These are phyloP conservation scores for Colletotrichum musicola DNA, from an alignment of 2,329 filamentous ascomycete genomes.

Conservation along the genomic window DNA sequence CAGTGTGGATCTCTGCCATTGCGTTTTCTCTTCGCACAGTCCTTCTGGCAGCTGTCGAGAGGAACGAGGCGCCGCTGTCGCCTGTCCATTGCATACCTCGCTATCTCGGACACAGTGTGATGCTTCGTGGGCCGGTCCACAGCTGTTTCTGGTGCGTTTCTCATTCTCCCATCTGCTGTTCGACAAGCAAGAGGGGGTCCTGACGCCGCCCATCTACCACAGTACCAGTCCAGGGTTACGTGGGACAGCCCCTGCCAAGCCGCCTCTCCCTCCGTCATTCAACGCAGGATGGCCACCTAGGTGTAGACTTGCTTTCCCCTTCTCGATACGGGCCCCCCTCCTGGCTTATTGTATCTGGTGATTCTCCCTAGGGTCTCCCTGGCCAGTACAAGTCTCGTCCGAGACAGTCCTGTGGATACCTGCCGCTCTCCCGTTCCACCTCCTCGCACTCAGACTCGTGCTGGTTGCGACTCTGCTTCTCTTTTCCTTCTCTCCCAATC, in stretches of 20 bases:
- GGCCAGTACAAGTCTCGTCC: constrained; percentile 34
- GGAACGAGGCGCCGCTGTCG: neutral
- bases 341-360: constrained; percentile 27
- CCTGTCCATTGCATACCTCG: neutral
- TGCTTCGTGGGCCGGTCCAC: constrained; percentile 13
- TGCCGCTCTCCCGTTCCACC: constrained; percentile 31
- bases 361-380: constrained; percentile 35
- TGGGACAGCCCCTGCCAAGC: neutral
- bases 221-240: neutral
- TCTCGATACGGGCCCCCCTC: constrained; percentile 31
- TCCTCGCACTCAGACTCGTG: constrained; percentile 13
- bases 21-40: constrained; percentile 18
- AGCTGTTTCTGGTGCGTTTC: constrained; percentile 39
- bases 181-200: constrained; percentile 17
- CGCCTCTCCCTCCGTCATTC: constrained; percentile 1
- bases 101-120: constrained; percentile 23
- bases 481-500: constrained; percentile 4
- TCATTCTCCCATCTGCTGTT: constrained; percentile 36
- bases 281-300: neutral
- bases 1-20: constrained; percentile 3
- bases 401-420: constrained; percentile 35
- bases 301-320: constrained; percentile 14
- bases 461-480: constrained; percentile 18
- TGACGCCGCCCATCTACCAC: constrained; percentile 15
- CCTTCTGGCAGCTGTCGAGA: neutral